Evolutionary conservation across 352 stramenopile genomes (phyloP).

Genomic region (Phytophthora meadii): DNA sequence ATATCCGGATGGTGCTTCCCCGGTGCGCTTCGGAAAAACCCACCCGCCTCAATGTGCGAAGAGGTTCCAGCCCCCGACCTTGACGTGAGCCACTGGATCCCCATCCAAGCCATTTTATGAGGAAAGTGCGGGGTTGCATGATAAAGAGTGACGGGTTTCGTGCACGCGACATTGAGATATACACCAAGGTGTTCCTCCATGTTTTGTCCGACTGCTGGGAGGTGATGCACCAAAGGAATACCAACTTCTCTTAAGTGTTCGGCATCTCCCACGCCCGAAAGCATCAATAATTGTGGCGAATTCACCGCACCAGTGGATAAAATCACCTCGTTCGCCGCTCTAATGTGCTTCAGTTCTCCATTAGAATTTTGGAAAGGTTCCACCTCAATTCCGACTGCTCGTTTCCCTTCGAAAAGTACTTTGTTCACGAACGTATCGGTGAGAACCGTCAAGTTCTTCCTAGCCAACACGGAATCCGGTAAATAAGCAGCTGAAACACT

Average conservation of each 20-base stretch:
- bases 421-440: constrained; percentile 85
- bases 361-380: constrained; percentile 48
- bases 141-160: constrained; percentile 85
- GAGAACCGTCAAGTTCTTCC: constrained; percentile 70
- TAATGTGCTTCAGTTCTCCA: constrained; percentile 43
- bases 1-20: constrained; percentile 79
- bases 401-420: constrained; percentile 80
- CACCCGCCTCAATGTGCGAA: constrained; percentile 79
- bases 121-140: constrained; percentile 72
- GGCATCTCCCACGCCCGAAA: constrained; percentile 78
- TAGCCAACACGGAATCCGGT: constrained; percentile 42
- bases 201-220: constrained; percentile 81
- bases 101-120: constrained; percentile 82
- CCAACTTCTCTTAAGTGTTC: constrained; percentile 68
- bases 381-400: constrained; percentile 67
- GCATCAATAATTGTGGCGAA: constrained; percentile 84
- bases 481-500: constrained; percentile 75
- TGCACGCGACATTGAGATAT: constrained; percentile 87
- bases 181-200: constrained; percentile 87
- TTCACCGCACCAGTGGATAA: constrained; percentile 84
- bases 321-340: constrained; percentile 82
- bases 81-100: constrained; percentile 70
- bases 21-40: constrained; percentile 60
- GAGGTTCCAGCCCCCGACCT: constrained; percentile 67
- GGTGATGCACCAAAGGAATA: constrained; percentile 72